A percentile compares a stretch with the other conserved stretches of the same genome.
Conservation (phyloP, 306 rosid genomes). For the Citrullus mucosospermus region DNA sequence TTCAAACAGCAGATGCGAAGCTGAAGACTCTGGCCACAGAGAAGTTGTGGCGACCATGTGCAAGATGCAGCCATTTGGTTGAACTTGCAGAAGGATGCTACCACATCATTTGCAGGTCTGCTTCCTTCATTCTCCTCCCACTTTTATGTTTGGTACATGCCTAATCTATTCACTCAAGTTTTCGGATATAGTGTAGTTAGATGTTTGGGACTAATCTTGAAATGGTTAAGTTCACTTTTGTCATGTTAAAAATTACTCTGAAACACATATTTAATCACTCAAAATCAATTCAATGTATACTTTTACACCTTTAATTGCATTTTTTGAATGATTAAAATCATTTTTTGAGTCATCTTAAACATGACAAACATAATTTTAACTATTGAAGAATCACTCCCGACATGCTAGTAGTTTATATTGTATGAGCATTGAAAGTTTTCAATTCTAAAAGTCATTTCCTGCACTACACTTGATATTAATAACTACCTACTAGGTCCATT, state of each 20-base stretch:
- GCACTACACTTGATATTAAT: not conserved
- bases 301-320: too few relatives aligned
- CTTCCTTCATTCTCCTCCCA: not conserved
- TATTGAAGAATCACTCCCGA: too few relatives aligned
- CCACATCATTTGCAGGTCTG: constrained; percentile 88
- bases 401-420: not conserved
- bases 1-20: constrained; percentile 42
- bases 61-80: constrained; percentile 60
- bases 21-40: constrained; percentile 50
- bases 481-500: not conserved
- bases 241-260: too few relatives aligned
- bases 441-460: not conserved
- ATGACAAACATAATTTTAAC: too few relatives aligned
- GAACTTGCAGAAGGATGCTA: constrained; percentile 82
- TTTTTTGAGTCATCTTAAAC: too few relatives aligned
- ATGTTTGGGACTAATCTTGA: too few relatives aligned
- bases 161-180: not conserved
- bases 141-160: not conserved
- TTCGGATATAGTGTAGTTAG: not conserved
- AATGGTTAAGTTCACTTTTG: not conserved
- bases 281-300: too few relatives aligned
- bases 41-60: constrained; percentile 61
- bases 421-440: not conserved
- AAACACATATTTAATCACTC: too few relatives aligned
- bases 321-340: too few relatives aligned